Base-by-base conservation (phyloP, 176 grass and related monocot species). In the Oropetium thomaeum region DNA sequence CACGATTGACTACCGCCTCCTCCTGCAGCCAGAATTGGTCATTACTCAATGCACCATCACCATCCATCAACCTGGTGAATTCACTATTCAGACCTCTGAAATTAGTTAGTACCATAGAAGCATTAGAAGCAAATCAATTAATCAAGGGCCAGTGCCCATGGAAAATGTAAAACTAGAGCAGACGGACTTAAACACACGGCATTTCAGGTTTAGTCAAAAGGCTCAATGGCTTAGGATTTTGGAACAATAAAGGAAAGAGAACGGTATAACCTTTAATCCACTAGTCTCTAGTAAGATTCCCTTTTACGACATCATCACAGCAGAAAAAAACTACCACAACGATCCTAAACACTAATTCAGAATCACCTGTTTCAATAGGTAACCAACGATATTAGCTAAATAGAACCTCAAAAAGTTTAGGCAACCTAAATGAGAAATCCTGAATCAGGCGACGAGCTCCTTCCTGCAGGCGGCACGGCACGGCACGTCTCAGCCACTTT, bases 231-330 rank as follows among this genome's bases (percentile, higher is more conserved):
- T 32, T 63, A 14, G 74, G 32, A 12, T 51, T 60, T 59, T 67
- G 33, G 48, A 39, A 67, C 20, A 3, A 13, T 57, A 23, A 42
- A 76, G 15, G 20, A 80, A 60, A 76, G 15, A 15, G 75, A 60
- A 80, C 25, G 53, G 42, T 70, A 70, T 70, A 33, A 74, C 58
- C 39, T 75, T 75, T 69, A 44, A 71, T 26, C 73, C 33, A 59
- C 32, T 52, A 40, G 48, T 48, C 58, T 49, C 30, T 41, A 66
- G 40, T 20, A 26, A 78, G 40, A 40, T 77, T 71, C 23, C 1
- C 64, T 87, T 82, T 23, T 48, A 69, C 53, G 15, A 55, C 52
- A 40, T 32, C 52, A 40, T 32, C 40, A 74, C 51, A 25, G 35
- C 53, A 75, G 43, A 53, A 75, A 64, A 30, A 64, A n/a, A n/a